Percentiles rank a stretch among this genome's conserved stretches.
Conservation (phyloP, 1,284 basidiomycete genomes). For the Mycena sp. region DNA sequence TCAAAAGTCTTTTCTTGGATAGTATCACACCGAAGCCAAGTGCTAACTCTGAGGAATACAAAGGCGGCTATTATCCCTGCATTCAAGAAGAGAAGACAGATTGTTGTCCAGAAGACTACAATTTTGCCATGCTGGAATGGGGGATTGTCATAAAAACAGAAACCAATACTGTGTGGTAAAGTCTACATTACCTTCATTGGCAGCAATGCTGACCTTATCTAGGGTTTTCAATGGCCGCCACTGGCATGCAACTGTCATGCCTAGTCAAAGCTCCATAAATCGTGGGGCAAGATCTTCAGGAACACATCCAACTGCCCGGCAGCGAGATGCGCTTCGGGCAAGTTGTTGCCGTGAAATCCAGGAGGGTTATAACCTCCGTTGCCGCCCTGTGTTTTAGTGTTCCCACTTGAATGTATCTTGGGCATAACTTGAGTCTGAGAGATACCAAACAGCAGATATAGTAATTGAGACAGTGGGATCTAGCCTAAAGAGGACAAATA, state of each 20-base stretch:
- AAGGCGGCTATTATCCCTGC: not conserved
- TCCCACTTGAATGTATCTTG: no score
- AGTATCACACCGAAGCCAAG: no score
- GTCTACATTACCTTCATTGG: not conserved
- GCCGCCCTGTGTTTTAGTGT: not conserved
- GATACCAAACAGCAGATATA: no score
- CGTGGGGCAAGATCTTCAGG: not conserved
- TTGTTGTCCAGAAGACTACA: not conserved
- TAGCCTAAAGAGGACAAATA: no score
- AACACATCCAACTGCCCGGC: not conserved
- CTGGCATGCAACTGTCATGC: constrained; percentile 4
- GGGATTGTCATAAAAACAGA: not conserved
- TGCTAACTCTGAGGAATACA: no score
- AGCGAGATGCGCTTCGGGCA: not conserved
- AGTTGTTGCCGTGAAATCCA: not conserved
- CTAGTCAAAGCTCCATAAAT: not conserved
- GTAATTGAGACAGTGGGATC: no score
- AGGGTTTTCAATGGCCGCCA: constrained; percentile 6
- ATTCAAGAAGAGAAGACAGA: not conserved
- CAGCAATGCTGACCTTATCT: not conserved
- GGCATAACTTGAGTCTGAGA: no score
- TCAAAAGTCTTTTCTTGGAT: no score
- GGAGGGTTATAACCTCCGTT: not conserved
- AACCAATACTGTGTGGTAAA: not conserved
- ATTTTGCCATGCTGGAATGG: not conserved